These are phyloP conservation scores for Lachancea dasiensis DNA, from an alignment of 805 yeast species.

Conservation along the genomic window DNA sequence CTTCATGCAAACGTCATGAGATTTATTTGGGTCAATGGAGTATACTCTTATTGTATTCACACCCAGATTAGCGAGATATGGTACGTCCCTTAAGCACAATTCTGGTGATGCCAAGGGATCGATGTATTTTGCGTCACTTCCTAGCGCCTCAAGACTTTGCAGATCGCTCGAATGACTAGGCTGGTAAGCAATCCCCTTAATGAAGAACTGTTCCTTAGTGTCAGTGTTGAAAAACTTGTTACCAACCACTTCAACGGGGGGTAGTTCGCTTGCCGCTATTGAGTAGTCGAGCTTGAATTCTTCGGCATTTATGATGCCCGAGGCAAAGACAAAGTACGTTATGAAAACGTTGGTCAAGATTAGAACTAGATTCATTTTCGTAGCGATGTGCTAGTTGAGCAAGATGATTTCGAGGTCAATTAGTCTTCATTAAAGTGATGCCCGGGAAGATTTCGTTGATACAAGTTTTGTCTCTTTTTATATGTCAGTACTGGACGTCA, in stretches of 20 bases:
- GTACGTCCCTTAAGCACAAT: slow-evolving; percentile 76
- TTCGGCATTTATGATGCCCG: slow-evolving; percentile 9
- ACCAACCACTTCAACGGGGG: slow-evolving; percentile 55
- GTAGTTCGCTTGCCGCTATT: slow-evolving; percentile 4
- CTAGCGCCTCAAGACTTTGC: slow-evolving; percentile 7
- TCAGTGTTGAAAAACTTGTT: slow-evolving; percentile 69
- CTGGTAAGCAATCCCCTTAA: slow-evolving; percentile 87
- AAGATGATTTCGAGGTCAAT: background rate
- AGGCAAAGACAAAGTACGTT: slow-evolving; percentile 7
- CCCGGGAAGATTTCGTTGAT: background rate
- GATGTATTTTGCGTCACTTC: slow-evolving; percentile 33
- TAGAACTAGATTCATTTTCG: slow-evolving; percentile 1
- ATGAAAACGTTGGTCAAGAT: slow-evolving; percentile 3
- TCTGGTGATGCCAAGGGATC: slow-evolving; percentile 75
- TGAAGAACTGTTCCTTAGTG: slow-evolving; percentile 76
- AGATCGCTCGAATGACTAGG: slow-evolving; percentile 44
- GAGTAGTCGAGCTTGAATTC: slow-evolving; percentile 4
- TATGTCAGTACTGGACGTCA: no score
- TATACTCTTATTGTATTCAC: slow-evolving; percentile 83
- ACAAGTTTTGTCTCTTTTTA: slow-evolving; percentile 1
- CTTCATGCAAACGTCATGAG: slow-evolving; percentile 76
- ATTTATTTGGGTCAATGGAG: slow-evolving; percentile 64
- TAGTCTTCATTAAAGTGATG: background rate
- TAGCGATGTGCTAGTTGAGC: background rate
- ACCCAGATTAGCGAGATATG: slow-evolving; percentile 59